Evolutionary conservation across 2,329 filamentous ascomycete species (phyloP), one percentile per base, ranked within the genome.

Genomic region (Ophiocordyceps sinensis): DNA sequence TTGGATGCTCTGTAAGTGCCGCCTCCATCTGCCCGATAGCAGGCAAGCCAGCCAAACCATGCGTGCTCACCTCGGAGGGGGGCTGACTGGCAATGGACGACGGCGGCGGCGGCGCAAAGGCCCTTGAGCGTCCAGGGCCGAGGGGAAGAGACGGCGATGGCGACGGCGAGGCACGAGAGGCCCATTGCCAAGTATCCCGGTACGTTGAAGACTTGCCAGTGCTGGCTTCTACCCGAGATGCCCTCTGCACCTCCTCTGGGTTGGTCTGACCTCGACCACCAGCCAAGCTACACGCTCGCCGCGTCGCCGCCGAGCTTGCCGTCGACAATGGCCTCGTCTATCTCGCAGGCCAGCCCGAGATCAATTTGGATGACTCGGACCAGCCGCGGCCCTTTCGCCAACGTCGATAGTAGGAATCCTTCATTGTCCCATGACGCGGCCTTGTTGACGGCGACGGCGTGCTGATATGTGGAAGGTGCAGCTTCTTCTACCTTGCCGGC

Each of bases 401-500:
- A 52, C 65, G 72, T 34, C 65, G 73, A 59, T 75, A 77, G 72
- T 76, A 63, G 43, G 70, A 56, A 26, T 26, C 23, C 23, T 14
- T 28, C 12, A 13, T 17, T 11, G 10, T 17, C 30, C 40, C 29
- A 36, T 43, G 15, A 45, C 13, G 12, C 12, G 11, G 8, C 10
- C 8, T 21, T 17, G 23, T 7, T 9, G 23, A 26, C 23, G 9
- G 9, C 23, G 23, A 26, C 6, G 6, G 23, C 23, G 5, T 26
- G 23, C 23, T 26, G 23, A 26, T 9, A 6, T 2, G 23, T 6
- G 23, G 6, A 26, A 7, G 2, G 23, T 26, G 23, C 42, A 76
- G 72, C 62, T 77, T 77, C 56, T 77, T 70, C 55, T 78, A 78
- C 53, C 52, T 78, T 42, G 63, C 65, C 26, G 74, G 74, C 30